These are phyloP conservation scores for Trichoderma endophyticum DNA, from an alignment of 2,329 filamentous ascomycete genomes.

Conservation along the genomic window DNA sequence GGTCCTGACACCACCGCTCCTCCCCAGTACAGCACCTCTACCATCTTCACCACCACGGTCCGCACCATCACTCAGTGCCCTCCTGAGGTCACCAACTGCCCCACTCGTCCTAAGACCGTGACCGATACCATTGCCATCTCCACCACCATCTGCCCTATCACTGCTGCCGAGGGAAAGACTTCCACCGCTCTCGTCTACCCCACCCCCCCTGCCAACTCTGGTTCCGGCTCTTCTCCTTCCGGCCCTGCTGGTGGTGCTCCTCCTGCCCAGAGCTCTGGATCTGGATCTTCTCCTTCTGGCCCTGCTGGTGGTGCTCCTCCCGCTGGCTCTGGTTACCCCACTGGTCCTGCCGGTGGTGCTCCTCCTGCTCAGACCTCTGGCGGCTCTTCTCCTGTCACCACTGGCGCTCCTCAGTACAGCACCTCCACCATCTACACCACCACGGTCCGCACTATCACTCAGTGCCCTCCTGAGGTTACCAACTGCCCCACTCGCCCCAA, in stretches of 20 bases:
- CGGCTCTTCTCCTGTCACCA: constrained; percentile 19
- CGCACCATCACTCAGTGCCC: constrained; percentile 61
- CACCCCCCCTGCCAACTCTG: constrained; percentile 20
- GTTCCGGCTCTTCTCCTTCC: background rate
- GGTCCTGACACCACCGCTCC: constrained; percentile 21
- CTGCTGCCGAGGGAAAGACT: constrained; percentile 15
- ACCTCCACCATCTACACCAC: constrained; percentile 57
- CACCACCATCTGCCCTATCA: constrained; percentile 43
- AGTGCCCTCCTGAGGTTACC: constrained; percentile 57
- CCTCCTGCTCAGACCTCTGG: constrained; percentile 11
- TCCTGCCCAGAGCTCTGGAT: background rate
- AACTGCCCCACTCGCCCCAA: constrained; percentile 54
- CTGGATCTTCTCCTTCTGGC: background rate
- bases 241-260: constrained; percentile 1
- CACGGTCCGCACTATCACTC: constrained; percentile 59
- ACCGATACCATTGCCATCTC: constrained; percentile 39
- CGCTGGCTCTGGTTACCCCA: background rate
- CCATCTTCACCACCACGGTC: constrained; percentile 57
- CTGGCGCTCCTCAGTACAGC: constrained; percentile 34
- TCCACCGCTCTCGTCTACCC: background rate
- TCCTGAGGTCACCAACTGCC: constrained; percentile 61
- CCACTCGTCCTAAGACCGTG: constrained; percentile 37
- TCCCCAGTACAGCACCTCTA: constrained; percentile 42
- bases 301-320: background rate
- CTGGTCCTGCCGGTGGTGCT: background rate